Percentiles rank a stretch among this genome's conserved stretches.
phyloP scores from a whole-genome alignment of 1,284 basidiomycete genomes.

The Tremellales sp. region DNA sequence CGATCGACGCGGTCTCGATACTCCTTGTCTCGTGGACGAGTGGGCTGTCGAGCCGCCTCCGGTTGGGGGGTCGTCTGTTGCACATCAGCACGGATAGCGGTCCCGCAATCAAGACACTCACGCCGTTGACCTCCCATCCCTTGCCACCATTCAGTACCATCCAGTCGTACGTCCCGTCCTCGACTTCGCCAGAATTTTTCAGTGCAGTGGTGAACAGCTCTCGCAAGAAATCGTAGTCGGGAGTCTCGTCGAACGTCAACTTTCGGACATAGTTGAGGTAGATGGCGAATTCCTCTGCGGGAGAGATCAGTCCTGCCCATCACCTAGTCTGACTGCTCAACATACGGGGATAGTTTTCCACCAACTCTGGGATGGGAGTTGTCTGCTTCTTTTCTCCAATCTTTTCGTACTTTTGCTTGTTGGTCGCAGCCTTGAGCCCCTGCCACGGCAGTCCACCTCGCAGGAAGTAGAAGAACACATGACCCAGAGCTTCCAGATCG shows the following conservation, averaged over 20 bases:
- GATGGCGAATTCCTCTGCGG: conserved; percentile 80
- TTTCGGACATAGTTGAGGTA: conserved; percentile 97
- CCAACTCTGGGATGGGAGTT: conserved; percentile 89
- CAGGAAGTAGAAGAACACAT: conserved; percentile 98
- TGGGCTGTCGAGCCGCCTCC: conserved; percentile 35
- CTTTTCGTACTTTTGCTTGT: conserved; percentile 99
- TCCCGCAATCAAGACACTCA: conserved; percentile 47
- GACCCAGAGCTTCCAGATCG: conserved; percentile 89
- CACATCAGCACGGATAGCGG: conserved; percentile 17
- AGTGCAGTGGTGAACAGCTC: conserved; percentile 88
- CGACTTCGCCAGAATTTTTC: conserved; percentile 79
- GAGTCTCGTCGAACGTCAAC: conserved; percentile 91
- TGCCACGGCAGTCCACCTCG: conserved; percentile 93
- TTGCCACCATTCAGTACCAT: conserved; percentile 83
- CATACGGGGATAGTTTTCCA: conserved; percentile 85
- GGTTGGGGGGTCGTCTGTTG: conserved; percentile 14
- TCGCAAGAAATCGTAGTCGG: conserved; percentile 91
- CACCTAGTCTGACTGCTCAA: conserved; percentile 29
- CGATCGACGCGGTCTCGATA: conserved; percentile 50
- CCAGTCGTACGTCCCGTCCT: conserved; percentile 90
- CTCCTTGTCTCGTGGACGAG: conserved; percentile 37
- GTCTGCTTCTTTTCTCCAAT: conserved; percentile 99
- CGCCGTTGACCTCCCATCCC: conserved; percentile 86
- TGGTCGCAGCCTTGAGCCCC: conserved; percentile 91
- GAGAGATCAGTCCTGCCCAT: conserved; percentile 1